Conservation (phyloP, 305 asterid genomes). For the Fraxinus xanthoxyloides region DNA sequence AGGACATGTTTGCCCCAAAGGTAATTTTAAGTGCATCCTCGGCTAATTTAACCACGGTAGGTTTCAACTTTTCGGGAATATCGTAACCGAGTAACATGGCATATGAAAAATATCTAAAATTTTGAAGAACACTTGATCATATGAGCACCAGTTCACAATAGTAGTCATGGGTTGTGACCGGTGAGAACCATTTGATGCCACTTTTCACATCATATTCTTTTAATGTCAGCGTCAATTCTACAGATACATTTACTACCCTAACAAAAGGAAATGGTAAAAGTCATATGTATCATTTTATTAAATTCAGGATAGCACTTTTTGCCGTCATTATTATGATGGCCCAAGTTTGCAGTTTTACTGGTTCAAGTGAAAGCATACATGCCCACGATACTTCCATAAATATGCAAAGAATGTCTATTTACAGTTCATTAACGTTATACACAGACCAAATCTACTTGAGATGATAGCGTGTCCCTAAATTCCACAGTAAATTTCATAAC, state of each 20-base stretch:
- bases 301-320: not conserved
- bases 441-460: conserved; percentile 24
- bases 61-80: not conserved
- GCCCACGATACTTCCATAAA: conserved; percentile 12
- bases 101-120: not conserved
- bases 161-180: not conserved
- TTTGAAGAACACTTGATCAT: not conserved
- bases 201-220: not conserved
- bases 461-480: too few relatives aligned
- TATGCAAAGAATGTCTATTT: conserved; percentile 40
- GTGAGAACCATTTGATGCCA: not conserved
- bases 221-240: not conserved
- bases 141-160: not conserved
- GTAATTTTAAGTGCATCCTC: not conserved
- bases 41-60: not conserved
- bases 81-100: not conserved
- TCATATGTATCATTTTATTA: not conserved
- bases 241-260: not conserved
- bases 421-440: conserved; percentile 38
- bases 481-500: conserved; percentile 2
- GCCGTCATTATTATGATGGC: not conserved
- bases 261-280: not conserved
- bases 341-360: not conserved
- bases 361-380: not conserved
- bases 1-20: not conserved